A percentile compares a stretch with the other conserved stretches of the same genome.
phyloP scores from a whole-genome alignment of 805 yeast genomes.

The Soucietia sequanensis region DNA sequence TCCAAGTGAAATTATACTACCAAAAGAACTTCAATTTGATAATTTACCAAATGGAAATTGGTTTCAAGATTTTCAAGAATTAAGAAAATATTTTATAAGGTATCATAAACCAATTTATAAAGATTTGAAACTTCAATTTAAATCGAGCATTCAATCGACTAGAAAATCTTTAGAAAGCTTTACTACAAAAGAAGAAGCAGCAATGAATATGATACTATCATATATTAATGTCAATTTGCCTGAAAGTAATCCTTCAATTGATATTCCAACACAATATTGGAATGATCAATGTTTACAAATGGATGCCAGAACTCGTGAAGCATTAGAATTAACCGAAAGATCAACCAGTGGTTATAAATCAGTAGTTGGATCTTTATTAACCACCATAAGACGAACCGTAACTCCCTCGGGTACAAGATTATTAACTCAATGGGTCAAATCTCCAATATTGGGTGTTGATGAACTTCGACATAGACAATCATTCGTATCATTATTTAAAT shows the following conservation, averaged over 20 bases:
- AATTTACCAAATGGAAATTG: constrained; percentile 47
- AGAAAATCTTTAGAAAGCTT: constrained; percentile 33
- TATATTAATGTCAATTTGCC: constrained; percentile 77
- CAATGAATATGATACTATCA: constrained; percentile 55
- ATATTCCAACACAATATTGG: constrained; percentile 60
- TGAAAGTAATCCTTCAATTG: constrained; percentile 57
- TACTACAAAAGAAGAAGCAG: constrained; percentile 52
- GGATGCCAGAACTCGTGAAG: constrained; percentile 75
- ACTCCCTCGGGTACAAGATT: constrained; percentile 81
- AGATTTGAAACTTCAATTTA: constrained; percentile 32
- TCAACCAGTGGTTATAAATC: constrained; percentile 44
- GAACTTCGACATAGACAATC: constrained; percentile 54
- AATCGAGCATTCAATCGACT: constrained; percentile 32
- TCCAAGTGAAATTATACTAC: constrained; percentile 76
- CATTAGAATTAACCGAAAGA: constrained; percentile 69
- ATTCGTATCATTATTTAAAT: constrained; percentile 31
- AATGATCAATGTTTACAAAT: constrained; percentile 63
- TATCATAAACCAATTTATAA: constrained; percentile 38
- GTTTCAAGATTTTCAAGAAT: constrained; percentile 57
- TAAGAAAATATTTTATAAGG: constrained; percentile 60
- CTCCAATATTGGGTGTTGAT: constrained; percentile 64
- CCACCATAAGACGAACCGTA: constrained; percentile 68
- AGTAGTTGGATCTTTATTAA: constrained; percentile 66
- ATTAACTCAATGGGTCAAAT: constrained; percentile 77
- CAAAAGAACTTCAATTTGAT: constrained; percentile 41